Base-by-base conservation (phyloP, 2,329 filamentous ascomycete species). In the Ascochyta viciae-villosae region DNA sequence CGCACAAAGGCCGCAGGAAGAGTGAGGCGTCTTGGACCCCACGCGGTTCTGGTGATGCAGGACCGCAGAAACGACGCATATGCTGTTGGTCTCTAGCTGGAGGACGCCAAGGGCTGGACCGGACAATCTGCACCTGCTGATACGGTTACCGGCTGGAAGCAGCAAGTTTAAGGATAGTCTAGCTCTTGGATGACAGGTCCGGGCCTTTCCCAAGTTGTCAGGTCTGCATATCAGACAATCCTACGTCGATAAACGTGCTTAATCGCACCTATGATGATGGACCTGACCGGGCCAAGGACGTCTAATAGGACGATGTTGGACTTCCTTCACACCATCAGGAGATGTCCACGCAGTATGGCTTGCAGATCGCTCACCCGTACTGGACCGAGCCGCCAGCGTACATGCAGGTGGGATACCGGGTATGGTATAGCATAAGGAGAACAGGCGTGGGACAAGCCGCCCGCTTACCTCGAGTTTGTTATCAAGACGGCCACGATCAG, bases 11-110 rank as follows among this genome's bases (percentile, higher is more conserved):
- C 47, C 42, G 46, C 47, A 38, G 13, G 19, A 4, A 38, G 31
- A 56, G 24, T 48, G 53, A 56, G 47, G 47, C 47, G 53, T 48
- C 37, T 40, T 38, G 38, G 23, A 43, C 37, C 42, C 47, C 53
- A 47, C 42, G 37, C 15, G 10, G 16, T 33, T 33, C 41, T 47
- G 42, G 37, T 39, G 19, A 50, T 56, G 41, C 47, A 38, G 37
- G 49, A 22, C 35, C 35, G 16, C 35, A 27, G 26, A 46, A 31
- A 50, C 16, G 15, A 40, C 24, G 16, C 35, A 37, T 23, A 22
- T 7, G 45, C 41, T 51, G 29, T 35, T 35, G 24, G 34, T n/a
- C 19, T 23, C 4, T 24, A 27, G 37, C 31, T 43, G 38, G 44
- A 42, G 50, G 23, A 37, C 24, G 23, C 22, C 9, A 12, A 40